Base-by-base conservation (phyloP, 148 eudicot species). In the Arbutus unedo region DNA sequence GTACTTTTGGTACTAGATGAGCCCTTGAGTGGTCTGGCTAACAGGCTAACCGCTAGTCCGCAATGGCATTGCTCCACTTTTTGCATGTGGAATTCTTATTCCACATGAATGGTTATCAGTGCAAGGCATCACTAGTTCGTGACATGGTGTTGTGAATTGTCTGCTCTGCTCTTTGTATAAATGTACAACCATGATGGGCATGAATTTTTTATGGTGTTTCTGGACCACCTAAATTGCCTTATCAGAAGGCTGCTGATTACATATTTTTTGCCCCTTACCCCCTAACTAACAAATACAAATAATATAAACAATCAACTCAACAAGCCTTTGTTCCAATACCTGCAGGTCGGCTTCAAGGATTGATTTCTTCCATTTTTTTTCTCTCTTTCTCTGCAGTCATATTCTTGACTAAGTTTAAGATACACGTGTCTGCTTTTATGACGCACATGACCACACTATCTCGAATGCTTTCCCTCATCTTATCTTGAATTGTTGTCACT, bases 11-110 rank as follows among this genome's bases (percentile, higher is more conserved):
- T 72, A 16, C 50, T 44, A 15, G 21, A 9, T 49, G 45, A 41
- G 48, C 75, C n/a, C 75, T 41, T 71, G 44, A 71, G 75, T 71
- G 75, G 19, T 71, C 76, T 19, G 21, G 47, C n/a, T 72, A 45
- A 72, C 76, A 44, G 47, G 76, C 9, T 72, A 45, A 60, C 67
- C 4, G 41, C 70, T 25, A 41, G 53, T 47, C 48, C 47, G 64
- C 51, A 19, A 74, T 45, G 54, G 31, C 31, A 74, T 71, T 43
- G 49, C 51, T 6, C 50, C 44, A 18, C 23, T 43, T 44, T 43
- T 72, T 72, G 25, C 76, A 70, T 16, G 51, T 45, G 44, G 16
- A 8, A 44, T 72, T 18, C 76, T 50, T 18, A 5, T 71, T 16
- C 47, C 47, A 38, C n/a, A 15, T 38, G 45, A 68, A 38, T 71